Percentiles rank a stretch among this genome's conserved stretches.
Evolutionary conservation across 768 basidiomycete species (phyloP).

Genomic region (Pluteus cervinus): DNA sequence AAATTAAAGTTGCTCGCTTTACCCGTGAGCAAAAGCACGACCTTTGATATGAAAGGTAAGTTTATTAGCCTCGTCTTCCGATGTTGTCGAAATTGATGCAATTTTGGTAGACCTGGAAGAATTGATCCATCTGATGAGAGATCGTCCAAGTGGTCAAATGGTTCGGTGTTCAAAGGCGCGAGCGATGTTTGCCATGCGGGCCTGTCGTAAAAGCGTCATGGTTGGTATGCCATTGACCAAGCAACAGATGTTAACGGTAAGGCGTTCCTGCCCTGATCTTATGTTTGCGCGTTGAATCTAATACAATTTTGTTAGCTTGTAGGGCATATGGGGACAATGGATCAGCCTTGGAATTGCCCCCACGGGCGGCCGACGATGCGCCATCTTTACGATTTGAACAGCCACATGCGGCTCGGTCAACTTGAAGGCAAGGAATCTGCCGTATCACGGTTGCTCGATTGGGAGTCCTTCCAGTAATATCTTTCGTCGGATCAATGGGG

Average conservation of each 20-base stretch:
- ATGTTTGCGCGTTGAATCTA: constrained; percentile 1
- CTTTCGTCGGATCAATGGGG: too few species aligned
- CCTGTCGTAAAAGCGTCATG: constrained; percentile 96
- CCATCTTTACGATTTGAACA: constrained; percentile 60
- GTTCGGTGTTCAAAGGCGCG: constrained; percentile 91
- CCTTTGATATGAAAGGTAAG: constrained; percentile 83
- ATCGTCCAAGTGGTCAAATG: constrained; percentile 72
- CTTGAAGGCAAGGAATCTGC: too few species aligned
- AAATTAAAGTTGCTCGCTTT: constrained; percentile 71
- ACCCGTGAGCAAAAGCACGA: constrained; percentile 87
- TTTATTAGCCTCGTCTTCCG: constrained; percentile 1
- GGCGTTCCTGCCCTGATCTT: constrained; percentile 14
- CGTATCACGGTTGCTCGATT: too few species aligned
- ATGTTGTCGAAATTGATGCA: neutral
- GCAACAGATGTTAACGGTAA: constrained; percentile 71
- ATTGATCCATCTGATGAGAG: constrained; percentile 78
- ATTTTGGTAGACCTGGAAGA: constrained; percentile 77
- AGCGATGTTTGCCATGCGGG: constrained; percentile 94
- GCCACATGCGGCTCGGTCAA: too few species aligned
- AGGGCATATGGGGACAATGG: constrained; percentile 78
- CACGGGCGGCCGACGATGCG: constrained; percentile 84
- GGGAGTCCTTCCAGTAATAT: too few species aligned
- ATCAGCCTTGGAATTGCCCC: constrained; percentile 87
- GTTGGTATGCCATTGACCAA: constrained; percentile 78
- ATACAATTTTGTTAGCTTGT: constrained; percentile 44